Conservation (phyloP, 495 filamentous ascomycete genomes). For the Bacidia rubella region DNA sequence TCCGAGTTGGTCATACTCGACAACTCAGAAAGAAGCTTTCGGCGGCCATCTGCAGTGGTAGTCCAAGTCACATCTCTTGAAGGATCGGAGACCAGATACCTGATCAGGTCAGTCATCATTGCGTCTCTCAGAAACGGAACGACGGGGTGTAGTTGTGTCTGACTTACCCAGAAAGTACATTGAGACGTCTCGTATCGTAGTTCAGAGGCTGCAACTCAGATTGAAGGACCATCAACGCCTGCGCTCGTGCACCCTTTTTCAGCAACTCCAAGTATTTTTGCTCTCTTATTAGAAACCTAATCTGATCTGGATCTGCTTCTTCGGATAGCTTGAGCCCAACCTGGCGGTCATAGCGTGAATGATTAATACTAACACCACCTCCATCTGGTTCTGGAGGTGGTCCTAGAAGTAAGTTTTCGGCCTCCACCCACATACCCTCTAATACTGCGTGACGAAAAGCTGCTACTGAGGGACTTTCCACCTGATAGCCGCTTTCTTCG, state of each 20-base stretch:
- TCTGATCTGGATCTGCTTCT: constrained; percentile 42
- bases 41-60: constrained; percentile 25
- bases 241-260: constrained; percentile 56
- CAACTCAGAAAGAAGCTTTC: constrained; percentile 61
- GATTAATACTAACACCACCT: constrained; percentile 29
- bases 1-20: constrained; percentile 47
- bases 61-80: neutral
- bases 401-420: constrained; percentile 67
- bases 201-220: constrained; percentile 80
- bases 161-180: constrained; percentile 67
- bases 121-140: too few species aligned
- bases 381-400: constrained; percentile 35
- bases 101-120: too few species aligned
- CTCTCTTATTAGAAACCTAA: constrained; percentile 71
- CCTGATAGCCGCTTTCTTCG: constrained; percentile 72
- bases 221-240: constrained; percentile 68
- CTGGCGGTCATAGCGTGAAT: constrained; percentile 14
- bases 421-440: constrained; percentile 68
- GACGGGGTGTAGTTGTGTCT: neutral
- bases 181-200: constrained; percentile 59
- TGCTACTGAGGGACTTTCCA: constrained; percentile 76
- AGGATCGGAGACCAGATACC: constrained; percentile 50
- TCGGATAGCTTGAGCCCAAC: constrained; percentile 38
- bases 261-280: constrained; percentile 93
- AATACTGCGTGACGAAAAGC: constrained; percentile 73